Percentiles rank a stretch among this genome's conserved stretches.
These are phyloP conservation scores for Toxicodendron radicans DNA, from an alignment of 345 rosid genomes.

Conservation along the genomic window DNA sequence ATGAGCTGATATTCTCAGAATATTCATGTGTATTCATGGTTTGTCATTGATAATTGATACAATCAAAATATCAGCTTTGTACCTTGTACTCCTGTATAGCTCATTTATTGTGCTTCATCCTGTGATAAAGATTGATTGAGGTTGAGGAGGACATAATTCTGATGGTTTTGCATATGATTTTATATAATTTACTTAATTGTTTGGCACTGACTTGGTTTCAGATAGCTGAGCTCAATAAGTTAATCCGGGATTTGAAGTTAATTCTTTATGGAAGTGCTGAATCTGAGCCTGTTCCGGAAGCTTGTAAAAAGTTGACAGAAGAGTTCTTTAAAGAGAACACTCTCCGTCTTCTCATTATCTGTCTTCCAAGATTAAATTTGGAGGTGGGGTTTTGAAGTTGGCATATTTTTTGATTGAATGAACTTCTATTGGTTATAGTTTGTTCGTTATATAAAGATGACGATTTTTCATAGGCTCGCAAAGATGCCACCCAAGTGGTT, in stretches of 20 bases:
- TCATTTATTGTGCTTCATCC: too few species aligned
- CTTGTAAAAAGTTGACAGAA: slow-evolving; percentile 52
- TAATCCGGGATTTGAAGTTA: slow-evolving; percentile 49
- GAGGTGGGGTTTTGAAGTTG: slow-evolving; percentile 33
- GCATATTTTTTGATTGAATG: background rate
- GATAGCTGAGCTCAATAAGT: slow-evolving; percentile 46
- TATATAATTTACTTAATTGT: background rate
- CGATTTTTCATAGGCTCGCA: slow-evolving; percentile 37
- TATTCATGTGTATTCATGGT: too few species aligned
- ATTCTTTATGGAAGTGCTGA: slow-evolving; percentile 56
- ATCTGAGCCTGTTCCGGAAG: slow-evolving; percentile 53
- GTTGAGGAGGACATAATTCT: background rate
- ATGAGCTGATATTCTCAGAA: too few species aligned
- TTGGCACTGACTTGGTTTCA: slow-evolving; percentile 20
- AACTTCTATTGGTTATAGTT: background rate
- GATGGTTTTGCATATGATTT: background rate
- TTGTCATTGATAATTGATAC: too few species aligned
- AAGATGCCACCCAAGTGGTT: slow-evolving; percentile 47
- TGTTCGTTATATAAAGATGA: slow-evolving; percentile 3
- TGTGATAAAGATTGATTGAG: background rate
- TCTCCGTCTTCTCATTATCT: slow-evolving; percentile 43
- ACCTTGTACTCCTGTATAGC: too few species aligned
- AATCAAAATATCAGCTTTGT: too few species aligned
- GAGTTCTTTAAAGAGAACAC: slow-evolving; percentile 59
- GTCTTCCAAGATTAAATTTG: slow-evolving; percentile 51